Conservation (phyloP, 306 rosid genomes). For the Fragaria vesca region DNA sequence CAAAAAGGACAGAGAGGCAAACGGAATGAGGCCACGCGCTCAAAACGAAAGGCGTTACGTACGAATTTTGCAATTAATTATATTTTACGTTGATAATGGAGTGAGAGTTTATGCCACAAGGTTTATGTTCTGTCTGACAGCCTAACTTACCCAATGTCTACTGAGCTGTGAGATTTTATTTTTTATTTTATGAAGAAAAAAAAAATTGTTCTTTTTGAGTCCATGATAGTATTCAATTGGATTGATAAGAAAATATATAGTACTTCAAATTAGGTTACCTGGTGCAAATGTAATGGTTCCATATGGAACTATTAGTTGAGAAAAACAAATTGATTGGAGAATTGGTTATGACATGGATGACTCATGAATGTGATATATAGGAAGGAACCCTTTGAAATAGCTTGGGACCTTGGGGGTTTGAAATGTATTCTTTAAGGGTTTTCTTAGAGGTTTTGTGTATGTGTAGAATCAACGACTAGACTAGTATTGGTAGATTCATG, state of each 20-base stretch:
- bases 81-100: not conserved
- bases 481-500: no score
- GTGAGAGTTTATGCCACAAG: not conserved
- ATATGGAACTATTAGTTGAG: not conserved
- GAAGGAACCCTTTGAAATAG: not conserved
- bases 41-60: constrained; percentile 23
- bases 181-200: not conserved
- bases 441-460: not conserved
- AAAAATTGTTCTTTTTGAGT: not conserved
- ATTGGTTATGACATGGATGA: not conserved
- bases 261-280: not conserved
- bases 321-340: not conserved
- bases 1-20: constrained; percentile 43
- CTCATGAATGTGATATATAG: not conserved
- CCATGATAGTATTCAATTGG: not conserved
- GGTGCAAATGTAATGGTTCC: not conserved
- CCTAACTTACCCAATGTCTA: not conserved
- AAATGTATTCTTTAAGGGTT: no score
- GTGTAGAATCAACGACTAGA: no score
- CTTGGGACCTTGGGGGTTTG: not conserved
- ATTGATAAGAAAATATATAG: not conserved
- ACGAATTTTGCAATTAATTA: constrained; percentile 7
- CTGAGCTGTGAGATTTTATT: not conserved
- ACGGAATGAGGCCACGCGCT: not conserved
- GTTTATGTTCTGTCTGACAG: not conserved